These are phyloP conservation scores for Colletotrichum sp. DNA, from an alignment of 2,329 filamentous ascomycete species.

Conservation along the genomic window DNA sequence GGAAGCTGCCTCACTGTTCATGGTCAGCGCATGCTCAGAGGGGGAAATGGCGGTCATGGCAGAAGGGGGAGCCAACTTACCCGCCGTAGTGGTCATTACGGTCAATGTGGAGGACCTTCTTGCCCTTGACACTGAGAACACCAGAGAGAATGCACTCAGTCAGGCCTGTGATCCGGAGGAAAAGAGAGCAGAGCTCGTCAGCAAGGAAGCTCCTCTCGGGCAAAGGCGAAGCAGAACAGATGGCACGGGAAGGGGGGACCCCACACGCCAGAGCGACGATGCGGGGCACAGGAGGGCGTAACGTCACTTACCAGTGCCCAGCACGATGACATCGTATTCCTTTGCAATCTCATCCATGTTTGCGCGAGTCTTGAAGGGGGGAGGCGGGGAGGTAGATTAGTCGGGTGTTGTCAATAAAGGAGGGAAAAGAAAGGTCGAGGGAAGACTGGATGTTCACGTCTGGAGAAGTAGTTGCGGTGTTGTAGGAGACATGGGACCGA, in stretches of 20 bases:
- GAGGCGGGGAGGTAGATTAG: background rate
- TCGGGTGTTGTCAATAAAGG: conserved; percentile 11
- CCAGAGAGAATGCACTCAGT: conserved; percentile 99
- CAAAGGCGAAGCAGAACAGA: conserved; percentile 1
- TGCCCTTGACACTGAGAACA: conserved; percentile 96
- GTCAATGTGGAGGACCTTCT: conserved; percentile 99
- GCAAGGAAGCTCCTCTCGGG: conserved; percentile 25
- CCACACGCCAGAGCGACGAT: conserved; percentile 25
- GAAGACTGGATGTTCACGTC: conserved; percentile 1
- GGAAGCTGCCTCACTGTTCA: conserved; percentile 83
- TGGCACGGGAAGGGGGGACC: background rate
- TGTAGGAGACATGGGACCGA: conserved; percentile 17
- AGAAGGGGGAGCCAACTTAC: conserved; percentile 56
- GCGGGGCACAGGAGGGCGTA: conserved; percentile 31
- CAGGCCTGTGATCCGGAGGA: conserved; percentile 67
- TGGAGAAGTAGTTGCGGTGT: conserved; percentile 19
- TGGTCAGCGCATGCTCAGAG: background rate
- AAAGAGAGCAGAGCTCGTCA: conserved; percentile 28
- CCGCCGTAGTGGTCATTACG: conserved; percentile 98
- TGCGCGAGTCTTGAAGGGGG: conserved; percentile 26
- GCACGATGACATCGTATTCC: conserved; percentile 98
- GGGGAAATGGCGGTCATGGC: background rate
- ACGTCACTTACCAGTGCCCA: conserved; percentile 83
- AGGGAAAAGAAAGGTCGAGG: conserved; percentile 5
- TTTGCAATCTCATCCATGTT: conserved; percentile 97